Evolutionary conservation across 1,284 basidiomycete species (phyloP).

Genomic region (Exobasidium rhododendri): DNA sequence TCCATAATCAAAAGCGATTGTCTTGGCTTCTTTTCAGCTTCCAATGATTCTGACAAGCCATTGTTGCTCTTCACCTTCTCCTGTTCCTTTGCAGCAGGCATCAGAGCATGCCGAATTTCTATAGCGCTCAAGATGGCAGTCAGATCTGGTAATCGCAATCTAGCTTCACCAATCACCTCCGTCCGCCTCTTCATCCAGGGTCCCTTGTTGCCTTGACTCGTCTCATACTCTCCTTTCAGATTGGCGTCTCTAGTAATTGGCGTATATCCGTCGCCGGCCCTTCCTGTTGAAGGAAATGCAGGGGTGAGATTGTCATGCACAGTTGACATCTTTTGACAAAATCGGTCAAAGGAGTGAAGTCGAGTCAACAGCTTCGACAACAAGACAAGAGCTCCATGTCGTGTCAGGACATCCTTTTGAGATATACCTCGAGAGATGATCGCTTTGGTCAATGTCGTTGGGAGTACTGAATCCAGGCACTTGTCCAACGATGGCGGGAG

Average conservation of each 20-base stretch:
- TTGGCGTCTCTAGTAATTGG: background rate
- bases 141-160: conserved; percentile 75
- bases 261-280: no score
- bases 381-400: conserved; percentile 74
- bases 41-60: conserved; percentile 8
- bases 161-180: conserved; percentile 72
- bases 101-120: conserved; percentile 36
- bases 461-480: conserved; percentile 62
- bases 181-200: conserved; percentile 66
- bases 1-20: conserved; percentile 67
- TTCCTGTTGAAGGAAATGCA: no score
- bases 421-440: conserved; percentile 61
- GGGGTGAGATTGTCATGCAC: no score
- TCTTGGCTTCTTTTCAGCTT: conserved; percentile 27
- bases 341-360: conserved; percentile 11
- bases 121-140: conserved; percentile 68
- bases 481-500: background rate
- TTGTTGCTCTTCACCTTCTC: background rate
- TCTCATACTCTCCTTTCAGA: background rate
- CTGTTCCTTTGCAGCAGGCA: no score
- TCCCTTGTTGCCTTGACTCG: conserved; percentile 62
- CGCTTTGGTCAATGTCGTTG: background rate
- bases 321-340: background rate
- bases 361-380: conserved; percentile 56
- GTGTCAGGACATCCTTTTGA: conserved; percentile 65